Conservation (phyloP, 2,329 filamentous ascomycete species). For the Rhynchosporium secalis region DNA sequence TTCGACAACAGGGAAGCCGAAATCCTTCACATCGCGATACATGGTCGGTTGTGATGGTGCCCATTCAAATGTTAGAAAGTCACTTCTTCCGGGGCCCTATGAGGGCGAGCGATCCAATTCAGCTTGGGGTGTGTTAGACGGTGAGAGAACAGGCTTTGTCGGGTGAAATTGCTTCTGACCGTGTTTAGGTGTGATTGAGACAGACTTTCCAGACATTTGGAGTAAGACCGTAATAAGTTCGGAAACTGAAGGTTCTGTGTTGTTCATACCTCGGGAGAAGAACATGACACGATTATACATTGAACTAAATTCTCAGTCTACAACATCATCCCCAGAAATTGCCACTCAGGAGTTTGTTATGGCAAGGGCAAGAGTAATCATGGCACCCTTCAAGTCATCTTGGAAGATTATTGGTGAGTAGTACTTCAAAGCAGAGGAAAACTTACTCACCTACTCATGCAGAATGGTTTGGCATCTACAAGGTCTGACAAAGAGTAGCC, state of each 20-base stretch:
- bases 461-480: conserved; percentile 64
- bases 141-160: conserved; percentile 32
- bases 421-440: conserved; percentile 22
- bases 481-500: conserved; percentile 60
- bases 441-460: conserved; percentile 41
- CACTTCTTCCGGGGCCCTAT: conserved; percentile 56
- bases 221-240: conserved; percentile 58
- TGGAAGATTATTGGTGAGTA: conserved; percentile 76
- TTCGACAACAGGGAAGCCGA: conserved; percentile 53
- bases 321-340: conserved; percentile 43
- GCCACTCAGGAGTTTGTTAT: conserved; percentile 68
- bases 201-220: conserved; percentile 60
- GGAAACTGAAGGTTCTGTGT: conserved; percentile 51
- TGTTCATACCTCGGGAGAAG: conserved; percentile 64
- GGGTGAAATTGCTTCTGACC: conserved; percentile 46
- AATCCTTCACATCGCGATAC: conserved; percentile 58
- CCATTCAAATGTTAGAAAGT: conserved; percentile 52
- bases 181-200: conserved; percentile 42
- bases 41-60: conserved; percentile 62
- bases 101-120: conserved; percentile 57
- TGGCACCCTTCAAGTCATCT: conserved; percentile 56
- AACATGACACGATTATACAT: conserved; percentile 63
- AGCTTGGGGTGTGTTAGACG: conserved; percentile 60
- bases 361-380: conserved; percentile 61
- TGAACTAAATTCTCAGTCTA: conserved; percentile 51